Conservation (phyloP, 164 flowering plant genomes). For the Magnolia sinica region DNA sequence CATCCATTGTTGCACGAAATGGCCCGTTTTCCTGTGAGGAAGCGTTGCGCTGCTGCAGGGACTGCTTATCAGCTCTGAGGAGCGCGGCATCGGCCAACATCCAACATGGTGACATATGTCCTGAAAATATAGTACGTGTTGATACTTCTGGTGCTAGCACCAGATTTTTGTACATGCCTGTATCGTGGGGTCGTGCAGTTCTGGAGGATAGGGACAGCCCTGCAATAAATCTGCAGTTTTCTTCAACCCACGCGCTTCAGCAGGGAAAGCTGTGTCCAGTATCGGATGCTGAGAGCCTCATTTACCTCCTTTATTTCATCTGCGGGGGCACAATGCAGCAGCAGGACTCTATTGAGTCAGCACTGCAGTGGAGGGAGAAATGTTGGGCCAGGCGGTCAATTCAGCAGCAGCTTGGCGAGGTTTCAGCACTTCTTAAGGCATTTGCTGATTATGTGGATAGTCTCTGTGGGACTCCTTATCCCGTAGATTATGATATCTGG, state of each 20-base stretch:
- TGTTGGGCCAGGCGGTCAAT: slow-evolving; percentile 65
- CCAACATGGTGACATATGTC: slow-evolving; percentile 80
- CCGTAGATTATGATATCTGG: slow-evolving; percentile 77
- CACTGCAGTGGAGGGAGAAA: slow-evolving; percentile 77
- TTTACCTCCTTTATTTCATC: slow-evolving; percentile 59
- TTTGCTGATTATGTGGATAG: slow-evolving; percentile 87
- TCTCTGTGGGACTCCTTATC: slow-evolving; percentile 83
- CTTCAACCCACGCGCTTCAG: slow-evolving; percentile 80
- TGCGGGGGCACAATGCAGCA: slow-evolving; percentile 62
- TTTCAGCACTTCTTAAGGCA: slow-evolving; percentile 75
- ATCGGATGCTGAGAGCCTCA: slow-evolving; percentile 81
- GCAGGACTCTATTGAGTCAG: slow-evolving; percentile 76
- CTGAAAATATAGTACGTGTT: slow-evolving; percentile 65
- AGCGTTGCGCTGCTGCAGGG: slow-evolving; percentile 64
- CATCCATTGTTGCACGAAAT: slow-evolving; percentile 36
- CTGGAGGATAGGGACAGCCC: slow-evolving; percentile 83
- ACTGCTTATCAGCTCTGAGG: slow-evolving; percentile 67
- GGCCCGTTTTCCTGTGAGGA: slow-evolving; percentile 55
- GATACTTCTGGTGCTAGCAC: slow-evolving; percentile 24
- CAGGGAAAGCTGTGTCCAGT: slow-evolving; percentile 77
- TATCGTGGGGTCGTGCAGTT: slow-evolving; percentile 82
- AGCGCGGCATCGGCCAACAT: slow-evolving; percentile 51
- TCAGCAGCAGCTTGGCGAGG: slow-evolving; percentile 78
- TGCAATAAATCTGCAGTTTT: slow-evolving; percentile 65
- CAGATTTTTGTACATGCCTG: slow-evolving; percentile 31